Base-by-base conservation (phyloP, 1,284 basidiomycete genomes). In the Cutaneotrichosporon spelunceum region DNA sequence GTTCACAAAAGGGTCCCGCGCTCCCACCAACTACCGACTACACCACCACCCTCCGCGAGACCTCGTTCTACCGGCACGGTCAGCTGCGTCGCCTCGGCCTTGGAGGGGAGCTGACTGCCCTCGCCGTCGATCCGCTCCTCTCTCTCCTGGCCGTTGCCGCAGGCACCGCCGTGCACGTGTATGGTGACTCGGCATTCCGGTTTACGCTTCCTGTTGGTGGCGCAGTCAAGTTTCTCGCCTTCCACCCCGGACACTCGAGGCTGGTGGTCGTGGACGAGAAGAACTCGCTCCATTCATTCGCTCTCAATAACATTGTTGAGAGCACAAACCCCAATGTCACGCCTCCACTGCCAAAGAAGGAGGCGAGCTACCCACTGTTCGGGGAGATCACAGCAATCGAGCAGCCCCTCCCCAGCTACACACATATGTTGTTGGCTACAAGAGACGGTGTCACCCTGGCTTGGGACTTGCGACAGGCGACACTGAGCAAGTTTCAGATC, bases 101-200 rank as follows among this genome's bases (percentile, higher is more conserved):
- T 39, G 69, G 68, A 16, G 79, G 84, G 39, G 83, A 90, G 68
- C 76, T 88, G 53, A 84, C 83, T 3, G 80, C 85, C 1, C 72
- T 88, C 45, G 86, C 88, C 4, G 80, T 86, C 54, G 90, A 93
- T 68, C 87, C 90, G 2, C 78, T 89, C 42, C 83, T 86, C 39
- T 84, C 88, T 6, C 80, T 92, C 19, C 81, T 95, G 19, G 91
- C 88, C 4, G 80, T 88, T 47, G 92, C 90, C 3, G 78, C 75
- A 0, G 63, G 68, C 2, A 62, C 78, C 11, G 55, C 74, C 11
- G 72, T 80, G 1, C 77, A 80, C 60, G 67, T 78, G 23, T 71
- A 70, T 47, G 79, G 78, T 21, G 56, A 66, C 5, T 58, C 75
- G 2, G 60, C 76, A 23, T 75, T 80, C 60, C 74, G 76, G 36